A percentile compares a stretch with the other conserved stretches of the same genome.
Evolutionary conservation across 2,329 filamentous ascomycete species (phyloP).

Genomic region (Sarocladium kiliense): DNA sequence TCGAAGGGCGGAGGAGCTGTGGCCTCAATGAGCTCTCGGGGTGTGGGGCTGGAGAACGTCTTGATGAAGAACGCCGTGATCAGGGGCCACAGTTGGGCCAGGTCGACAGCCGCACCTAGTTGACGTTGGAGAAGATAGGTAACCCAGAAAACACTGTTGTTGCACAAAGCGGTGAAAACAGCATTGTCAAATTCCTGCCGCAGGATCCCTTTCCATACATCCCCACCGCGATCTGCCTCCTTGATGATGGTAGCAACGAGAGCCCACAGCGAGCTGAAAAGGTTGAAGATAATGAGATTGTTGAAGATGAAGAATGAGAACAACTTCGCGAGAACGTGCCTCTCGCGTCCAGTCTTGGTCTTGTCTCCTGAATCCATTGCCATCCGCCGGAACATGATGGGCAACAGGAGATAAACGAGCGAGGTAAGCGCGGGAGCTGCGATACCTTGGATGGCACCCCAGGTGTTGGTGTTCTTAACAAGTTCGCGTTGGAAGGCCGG

Average conservation of each 20-base stretch:
- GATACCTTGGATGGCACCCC: slow-evolving; percentile 90
- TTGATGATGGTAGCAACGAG: slow-evolving; percentile 64
- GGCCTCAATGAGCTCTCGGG: slow-evolving; percentile 83
- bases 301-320: slow-evolving; percentile 98
- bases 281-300: slow-evolving; percentile 88
- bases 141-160: slow-evolving; percentile 87
- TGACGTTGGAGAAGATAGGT: slow-evolving; percentile 91
- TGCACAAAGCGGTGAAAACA: slow-evolving; percentile 71
- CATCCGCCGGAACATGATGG: slow-evolving; percentile 84
- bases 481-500: slow-evolving; percentile 63
- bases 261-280: slow-evolving; percentile 78
- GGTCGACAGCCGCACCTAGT: slow-evolving; percentile 84
- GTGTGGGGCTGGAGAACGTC: slow-evolving; percentile 82
- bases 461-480: slow-evolving; percentile 57
- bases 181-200: slow-evolving; percentile 56
- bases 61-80: slow-evolving; percentile 80
- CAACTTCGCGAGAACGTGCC: slow-evolving; percentile 84
- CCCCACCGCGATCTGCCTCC: slow-evolving; percentile 47
- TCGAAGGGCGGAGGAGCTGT: slow-evolving; percentile 91
- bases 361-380: slow-evolving; percentile 79
- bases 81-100: slow-evolving; percentile 83
- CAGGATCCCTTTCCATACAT: slow-evolving; percentile 65
- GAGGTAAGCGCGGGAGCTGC: slow-evolving; percentile 83
- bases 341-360: slow-evolving; percentile 87
- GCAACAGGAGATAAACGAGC: slow-evolving; percentile 78